Evolutionary conservation across 495 filamentous ascomycete species (phyloP).

Genomic region (Xylaria grammica): DNA sequence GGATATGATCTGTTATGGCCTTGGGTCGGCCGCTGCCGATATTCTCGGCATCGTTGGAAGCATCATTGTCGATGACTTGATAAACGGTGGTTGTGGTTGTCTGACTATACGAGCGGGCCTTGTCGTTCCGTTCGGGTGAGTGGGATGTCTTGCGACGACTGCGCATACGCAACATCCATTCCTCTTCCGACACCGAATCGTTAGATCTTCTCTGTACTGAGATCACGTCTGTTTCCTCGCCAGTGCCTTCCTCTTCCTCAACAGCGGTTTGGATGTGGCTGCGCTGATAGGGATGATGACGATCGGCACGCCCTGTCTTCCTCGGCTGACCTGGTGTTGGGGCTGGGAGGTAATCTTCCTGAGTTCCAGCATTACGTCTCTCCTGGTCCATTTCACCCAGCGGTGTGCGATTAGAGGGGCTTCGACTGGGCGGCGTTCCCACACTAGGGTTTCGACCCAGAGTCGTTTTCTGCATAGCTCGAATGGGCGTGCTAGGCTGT

Average conservation of each 20-base stretch:
- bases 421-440: conserved; percentile 82
- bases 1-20: conserved; percentile 54
- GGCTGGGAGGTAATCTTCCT: conserved; percentile 86
- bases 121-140: conserved; percentile 47
- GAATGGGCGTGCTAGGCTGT: conserved; percentile 73
- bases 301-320: conserved; percentile 70
- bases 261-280: conserved; percentile 43
- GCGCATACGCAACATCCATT: conserved; percentile 73
- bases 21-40: conserved; percentile 62
- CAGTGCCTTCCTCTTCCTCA: conserved; percentile 48
- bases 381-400: conserved; percentile 91
- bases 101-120: conserved; percentile 54
- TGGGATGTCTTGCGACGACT: conserved; percentile 61
- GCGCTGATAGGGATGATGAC: conserved; percentile 60
- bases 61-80: conserved; percentile 59
- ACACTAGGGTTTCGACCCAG: conserved; percentile 62
- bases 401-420: conserved; percentile 74
- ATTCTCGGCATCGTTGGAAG: conserved; percentile 60
- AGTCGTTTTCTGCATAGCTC: conserved; percentile 66
- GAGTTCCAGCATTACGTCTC: conserved; percentile 61
- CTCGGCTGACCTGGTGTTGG: conserved; percentile 95
- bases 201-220: conserved; percentile 56
- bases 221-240: conserved; percentile 48
- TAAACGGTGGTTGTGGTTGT: conserved; percentile 63
- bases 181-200: conserved; percentile 78